Percentiles rank a stretch among this genome's conserved stretches.
phyloP scores from a whole-genome alignment of 768 basidiomycete species.

The Mycena indigotica region DNA sequence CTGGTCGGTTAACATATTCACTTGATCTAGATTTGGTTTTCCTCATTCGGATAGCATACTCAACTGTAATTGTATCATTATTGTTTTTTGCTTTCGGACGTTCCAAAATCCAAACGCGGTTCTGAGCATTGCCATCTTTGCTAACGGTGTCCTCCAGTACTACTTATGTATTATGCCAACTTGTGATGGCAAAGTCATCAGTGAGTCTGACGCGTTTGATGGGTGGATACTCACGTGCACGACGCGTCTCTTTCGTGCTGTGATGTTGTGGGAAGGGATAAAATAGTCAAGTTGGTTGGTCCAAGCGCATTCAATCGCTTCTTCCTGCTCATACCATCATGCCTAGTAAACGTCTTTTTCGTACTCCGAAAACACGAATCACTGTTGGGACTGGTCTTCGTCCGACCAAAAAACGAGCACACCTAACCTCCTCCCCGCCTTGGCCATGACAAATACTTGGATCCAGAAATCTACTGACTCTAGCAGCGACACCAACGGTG shows the following conservation, averaged over 20 bases:
- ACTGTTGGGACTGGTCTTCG: background rate
- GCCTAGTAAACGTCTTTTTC: background rate
- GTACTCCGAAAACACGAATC: no score
- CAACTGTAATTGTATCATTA: constrained; percentile 3
- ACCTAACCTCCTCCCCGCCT: background rate
- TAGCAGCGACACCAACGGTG: background rate
- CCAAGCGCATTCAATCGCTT: background rate
- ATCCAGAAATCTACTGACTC: background rate
- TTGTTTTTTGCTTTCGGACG: background rate
- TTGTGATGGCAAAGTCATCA: no score
- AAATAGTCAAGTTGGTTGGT: background rate
- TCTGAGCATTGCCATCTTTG: no score
- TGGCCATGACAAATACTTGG: background rate
- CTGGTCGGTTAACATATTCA: constrained; percentile 60
- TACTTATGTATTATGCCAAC: no score
- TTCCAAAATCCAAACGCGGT: no score
- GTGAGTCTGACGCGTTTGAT: no score
- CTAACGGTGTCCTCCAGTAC: no score
- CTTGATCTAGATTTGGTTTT: constrained; percentile 26
- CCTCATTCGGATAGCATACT: constrained; percentile 5
- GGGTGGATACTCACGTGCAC: no score
- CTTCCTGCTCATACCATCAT: background rate
- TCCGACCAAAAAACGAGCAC: background rate
- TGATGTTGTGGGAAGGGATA: no score
- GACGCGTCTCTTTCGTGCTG: no score